A percentile compares a stretch with the other conserved stretches of the same genome.
Evolutionary conservation across 2,329 filamentous ascomycete species (phyloP).

Genomic region (Colletotrichum spaethianum): DNA sequence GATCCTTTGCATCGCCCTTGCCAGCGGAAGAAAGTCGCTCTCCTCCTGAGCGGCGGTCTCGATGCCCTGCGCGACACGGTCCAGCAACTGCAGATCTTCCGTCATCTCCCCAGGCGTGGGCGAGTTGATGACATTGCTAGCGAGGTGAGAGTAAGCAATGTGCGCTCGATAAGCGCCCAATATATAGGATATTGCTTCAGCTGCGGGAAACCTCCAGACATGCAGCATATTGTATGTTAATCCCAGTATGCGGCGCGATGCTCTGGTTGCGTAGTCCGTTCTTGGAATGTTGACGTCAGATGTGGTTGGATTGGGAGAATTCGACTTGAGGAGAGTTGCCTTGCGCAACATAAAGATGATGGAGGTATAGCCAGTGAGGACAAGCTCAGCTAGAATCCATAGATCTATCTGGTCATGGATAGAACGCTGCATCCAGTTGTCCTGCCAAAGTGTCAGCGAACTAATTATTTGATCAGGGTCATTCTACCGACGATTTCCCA

Average conservation of each 20-base stretch:
- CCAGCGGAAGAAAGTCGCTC: conserved; percentile 24
- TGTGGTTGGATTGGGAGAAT: conserved; percentile 7
- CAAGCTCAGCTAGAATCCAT: conserved; percentile 47
- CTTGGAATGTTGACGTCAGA: conserved; percentile 26
- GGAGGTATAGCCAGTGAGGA: conserved; percentile 49
- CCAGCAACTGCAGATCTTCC: background rate
- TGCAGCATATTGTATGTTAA: conserved; percentile 25
- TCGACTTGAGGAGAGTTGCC: conserved; percentile 27
- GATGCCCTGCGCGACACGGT: conserved; percentile 14
- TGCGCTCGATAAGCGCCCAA: conserved; percentile 17
- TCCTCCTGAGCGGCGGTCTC: conserved; percentile 12
- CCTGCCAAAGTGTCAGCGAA: conserved; percentile 36
- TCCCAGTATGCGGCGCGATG: conserved; percentile 22
- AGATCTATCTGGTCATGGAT: conserved; percentile 44
- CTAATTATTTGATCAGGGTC: background rate
- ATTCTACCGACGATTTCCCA: conserved; percentile 47
- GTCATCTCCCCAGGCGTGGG: background rate
- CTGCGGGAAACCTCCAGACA: conserved; percentile 2
- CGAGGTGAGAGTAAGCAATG: background rate
- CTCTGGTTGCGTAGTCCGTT: conserved; percentile 11
- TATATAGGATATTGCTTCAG: conserved; percentile 1
- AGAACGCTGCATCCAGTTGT: conserved; percentile 46
- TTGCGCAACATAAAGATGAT: conserved; percentile 54
- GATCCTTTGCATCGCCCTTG: conserved; percentile 16
- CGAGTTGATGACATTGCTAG: background rate